Evolutionary conservation across 352 stramenopile genomes (phyloP), one percentile per base, ranked within the genome.

Genomic region (Pythium plurisporium): DNA sequence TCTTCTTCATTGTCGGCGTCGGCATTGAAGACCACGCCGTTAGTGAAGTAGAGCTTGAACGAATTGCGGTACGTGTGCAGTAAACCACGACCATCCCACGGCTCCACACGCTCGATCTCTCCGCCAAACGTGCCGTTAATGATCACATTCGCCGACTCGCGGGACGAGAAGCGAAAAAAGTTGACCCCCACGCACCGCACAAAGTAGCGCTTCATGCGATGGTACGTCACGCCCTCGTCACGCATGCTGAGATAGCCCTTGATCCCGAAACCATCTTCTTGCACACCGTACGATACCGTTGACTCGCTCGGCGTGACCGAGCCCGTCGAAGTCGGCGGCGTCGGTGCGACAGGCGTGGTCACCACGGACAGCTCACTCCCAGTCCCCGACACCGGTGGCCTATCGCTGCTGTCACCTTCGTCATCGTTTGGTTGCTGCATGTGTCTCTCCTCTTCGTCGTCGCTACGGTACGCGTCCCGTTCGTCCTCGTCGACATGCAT

Each of bases 201-300:
- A 65, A 86, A 93, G 65, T 83, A 93, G 25, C 80, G 80, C 62
- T 89, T 91, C 83, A 93, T 93, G 61, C 83, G 83, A 62, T 91
- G 83, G 61, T 91, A 90, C 31, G 80, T 90, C 40, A 90, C 75
- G 48, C 83, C 81, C 53, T 93, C 79, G 53, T 93, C 80, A 29
- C 83, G 83, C 83, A 93, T 91, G 54, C 71, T 84, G 5, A 93
- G 56, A 61, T 78, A 89, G 0, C 83, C 83, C 44, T 89, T 89
- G 38, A 91, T 59, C 10, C 83, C 79, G n/a, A 89, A 64, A 8
- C 78, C 80, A 50, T 91, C 78, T 1, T 73, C 55, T 36, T 91
- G 78, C 2, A 84, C 74, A 15, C 72, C 69, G 17, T 48, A 59
- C 31, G 40, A 49, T 4, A 44, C 29, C 4, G 49, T 48, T 0